Percentiles rank a stretch among this genome's conserved stretches.
phyloP scores from a whole-genome alignment of 139 green algal species.

The Spirogloea muscicola region DNA sequence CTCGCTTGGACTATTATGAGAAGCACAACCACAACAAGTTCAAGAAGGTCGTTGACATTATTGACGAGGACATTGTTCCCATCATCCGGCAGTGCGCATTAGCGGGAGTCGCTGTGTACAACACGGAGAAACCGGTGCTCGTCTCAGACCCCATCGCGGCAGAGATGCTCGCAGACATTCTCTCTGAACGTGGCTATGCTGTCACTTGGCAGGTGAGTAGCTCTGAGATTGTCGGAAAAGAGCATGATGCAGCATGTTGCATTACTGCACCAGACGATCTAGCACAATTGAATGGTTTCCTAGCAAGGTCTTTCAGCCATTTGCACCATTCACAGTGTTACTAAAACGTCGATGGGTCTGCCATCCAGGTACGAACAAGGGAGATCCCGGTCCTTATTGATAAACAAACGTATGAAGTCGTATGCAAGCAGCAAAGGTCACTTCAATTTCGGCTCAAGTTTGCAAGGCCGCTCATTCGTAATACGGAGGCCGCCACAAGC shows the following conservation, averaged over 20 bases:
- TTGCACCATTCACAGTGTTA: background rate
- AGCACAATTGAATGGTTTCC: background rate
- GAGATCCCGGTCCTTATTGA: constrained; percentile 6
- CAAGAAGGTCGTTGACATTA: constrained; percentile 58
- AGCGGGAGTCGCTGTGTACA: constrained; percentile 74
- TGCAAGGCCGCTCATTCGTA: constrained; percentile 1
- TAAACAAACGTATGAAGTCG: background rate
- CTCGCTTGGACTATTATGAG: constrained; percentile 64
- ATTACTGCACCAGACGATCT: background rate
- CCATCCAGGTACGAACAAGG: background rate
- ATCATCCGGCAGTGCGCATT: constrained; percentile 71
- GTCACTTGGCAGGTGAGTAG: constrained; percentile 28
- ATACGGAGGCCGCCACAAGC: no score
- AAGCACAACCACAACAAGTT: constrained; percentile 66
- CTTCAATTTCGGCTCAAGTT: constrained; percentile 32
- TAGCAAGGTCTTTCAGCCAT: no score
- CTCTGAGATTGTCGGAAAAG: no score
- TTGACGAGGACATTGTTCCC: constrained; percentile 78
- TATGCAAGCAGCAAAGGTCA: background rate
- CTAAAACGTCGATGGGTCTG: background rate
- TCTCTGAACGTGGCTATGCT: constrained; percentile 63
- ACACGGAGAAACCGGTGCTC: constrained; percentile 51
- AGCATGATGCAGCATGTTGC: background rate
- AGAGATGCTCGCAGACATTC: constrained; percentile 84
- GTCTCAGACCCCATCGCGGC: no score